These are phyloP conservation scores for Rostrohypoxylon terebratum DNA, from an alignment of 495 filamentous ascomycete species.

Conservation along the genomic window DNA sequence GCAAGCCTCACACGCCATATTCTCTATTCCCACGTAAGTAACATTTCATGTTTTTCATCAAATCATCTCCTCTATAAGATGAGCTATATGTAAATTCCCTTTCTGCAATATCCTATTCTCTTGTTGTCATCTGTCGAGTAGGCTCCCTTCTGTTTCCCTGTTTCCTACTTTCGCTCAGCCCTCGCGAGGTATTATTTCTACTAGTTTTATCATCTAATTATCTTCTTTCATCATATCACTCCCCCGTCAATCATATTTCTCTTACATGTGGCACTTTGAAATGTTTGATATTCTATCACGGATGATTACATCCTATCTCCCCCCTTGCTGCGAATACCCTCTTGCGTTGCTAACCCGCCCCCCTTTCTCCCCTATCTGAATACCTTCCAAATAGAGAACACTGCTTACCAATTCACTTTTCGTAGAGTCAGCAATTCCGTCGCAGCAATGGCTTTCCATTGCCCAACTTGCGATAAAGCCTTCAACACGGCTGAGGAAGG, in stretches of 20 bases:
- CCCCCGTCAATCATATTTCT: not conserved
- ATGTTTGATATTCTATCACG: not conserved
- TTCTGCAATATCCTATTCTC: not conserved
- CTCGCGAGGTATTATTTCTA: too few species aligned
- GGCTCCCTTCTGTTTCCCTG: not conserved
- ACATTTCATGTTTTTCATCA: not conserved
- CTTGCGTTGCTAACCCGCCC: not conserved
- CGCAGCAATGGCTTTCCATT: not conserved
- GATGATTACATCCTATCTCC: not conserved
- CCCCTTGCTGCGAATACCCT: not conserved
- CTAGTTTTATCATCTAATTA: too few species aligned
- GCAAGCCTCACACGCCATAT: not conserved
- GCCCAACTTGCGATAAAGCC: not conserved
- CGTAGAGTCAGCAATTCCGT: not conserved
- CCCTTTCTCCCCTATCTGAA: not conserved
- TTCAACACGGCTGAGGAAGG: not conserved
- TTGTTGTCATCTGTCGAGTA: not conserved
- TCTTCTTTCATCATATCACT: not conserved
- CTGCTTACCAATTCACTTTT: not conserved
- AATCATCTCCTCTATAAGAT: too few species aligned
- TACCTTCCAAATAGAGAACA: not conserved
- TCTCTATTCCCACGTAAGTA: not conserved
- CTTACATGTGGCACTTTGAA: not conserved
- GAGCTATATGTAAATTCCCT: not conserved
- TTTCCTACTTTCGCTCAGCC: not conserved